These are phyloP conservation scores for Tricholoma furcatifolium DNA, from an alignment of 768 basidiomycete genomes.

Conservation along the genomic window DNA sequence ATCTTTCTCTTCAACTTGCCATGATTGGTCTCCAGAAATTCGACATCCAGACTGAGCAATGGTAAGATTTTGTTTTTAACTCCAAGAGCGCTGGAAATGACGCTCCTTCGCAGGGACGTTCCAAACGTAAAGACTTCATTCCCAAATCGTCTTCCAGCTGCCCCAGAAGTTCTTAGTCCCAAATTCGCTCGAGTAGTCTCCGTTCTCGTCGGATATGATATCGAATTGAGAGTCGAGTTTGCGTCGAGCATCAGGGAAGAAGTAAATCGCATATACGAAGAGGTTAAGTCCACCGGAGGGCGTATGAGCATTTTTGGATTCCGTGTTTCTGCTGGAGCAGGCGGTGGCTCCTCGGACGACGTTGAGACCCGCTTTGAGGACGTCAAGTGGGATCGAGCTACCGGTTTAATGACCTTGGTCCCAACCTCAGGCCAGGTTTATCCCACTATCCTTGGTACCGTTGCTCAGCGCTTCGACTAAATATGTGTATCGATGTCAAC, in stretches of 20 bases:
- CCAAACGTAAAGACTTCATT: slow-evolving; percentile 7
- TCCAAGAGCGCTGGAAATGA: background rate
- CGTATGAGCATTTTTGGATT: too few species aligned
- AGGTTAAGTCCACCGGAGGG: background rate
- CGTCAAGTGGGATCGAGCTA: background rate
- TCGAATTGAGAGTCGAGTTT: slow-evolving; percentile 5
- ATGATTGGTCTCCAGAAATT: slow-evolving; percentile 10
- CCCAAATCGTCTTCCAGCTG: slow-evolving; percentile 7
- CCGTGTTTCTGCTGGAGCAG: too few species aligned
- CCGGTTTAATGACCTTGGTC: slow-evolving; percentile 6
- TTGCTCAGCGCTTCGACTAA: slow-evolving; percentile 7
- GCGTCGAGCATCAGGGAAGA: background rate
- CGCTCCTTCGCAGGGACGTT: background rate
- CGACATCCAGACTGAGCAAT: background rate
- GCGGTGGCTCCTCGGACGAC: too few species aligned
- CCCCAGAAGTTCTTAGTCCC: slow-evolving; percentile 9
- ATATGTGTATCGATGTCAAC: too few species aligned
- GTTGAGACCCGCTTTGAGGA: too few species aligned
- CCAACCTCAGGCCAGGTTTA: slow-evolving; percentile 5
- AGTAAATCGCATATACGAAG: slow-evolving; percentile 3
- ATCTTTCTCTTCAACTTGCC: background rate
- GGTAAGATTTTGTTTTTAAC: slow-evolving; percentile 3
- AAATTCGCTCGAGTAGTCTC: slow-evolving; percentile 6
- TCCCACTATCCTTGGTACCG: slow-evolving; percentile 7
- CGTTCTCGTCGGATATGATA: slow-evolving; percentile 6